These are phyloP conservation scores for Amanita inopinata DNA, from an alignment of 768 basidiomycete species.

Conservation along the genomic window DNA sequence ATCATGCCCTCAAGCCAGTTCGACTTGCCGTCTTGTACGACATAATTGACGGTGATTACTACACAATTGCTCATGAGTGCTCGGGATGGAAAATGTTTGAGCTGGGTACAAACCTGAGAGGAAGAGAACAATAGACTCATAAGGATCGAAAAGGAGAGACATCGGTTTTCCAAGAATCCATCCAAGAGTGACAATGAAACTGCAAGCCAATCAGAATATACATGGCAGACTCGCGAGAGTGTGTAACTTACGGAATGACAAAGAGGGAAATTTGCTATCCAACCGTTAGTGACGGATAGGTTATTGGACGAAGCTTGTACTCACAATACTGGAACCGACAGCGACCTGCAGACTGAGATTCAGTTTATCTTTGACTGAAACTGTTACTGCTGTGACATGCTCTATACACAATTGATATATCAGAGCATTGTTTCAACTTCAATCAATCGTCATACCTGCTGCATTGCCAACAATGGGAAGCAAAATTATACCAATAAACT, in stretches of 20 bases:
- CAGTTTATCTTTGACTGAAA: slow-evolving; percentile 84
- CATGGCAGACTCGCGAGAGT: not conserved
- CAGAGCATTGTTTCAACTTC: not conserved
- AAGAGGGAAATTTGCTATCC: slow-evolving; percentile 74
- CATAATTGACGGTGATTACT: slow-evolving; percentile 81
- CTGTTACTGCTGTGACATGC: slow-evolving; percentile 86
- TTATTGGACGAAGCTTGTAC: slow-evolving; percentile 17
- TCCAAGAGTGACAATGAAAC: slow-evolving; percentile 63
- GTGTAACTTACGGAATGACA: slow-evolving; percentile 61
- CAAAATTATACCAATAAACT: slow-evolving; percentile 78
- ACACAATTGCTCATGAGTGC: slow-evolving; percentile 2
- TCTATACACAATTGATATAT: slow-evolving; percentile 31
- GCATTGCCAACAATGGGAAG: slow-evolving; percentile 91
- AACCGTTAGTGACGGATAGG: slow-evolving; percentile 6
- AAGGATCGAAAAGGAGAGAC: slow-evolving; percentile 81
- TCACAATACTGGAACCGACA: slow-evolving; percentile 76
- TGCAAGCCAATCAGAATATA: slow-evolving; percentile 17
- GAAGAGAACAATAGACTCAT: slow-evolving; percentile 62
- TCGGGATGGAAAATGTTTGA: not conserved
- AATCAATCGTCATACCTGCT: slow-evolving; percentile 38
- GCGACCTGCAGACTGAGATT: slow-evolving; percentile 83
- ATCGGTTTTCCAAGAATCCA: slow-evolving; percentile 80
- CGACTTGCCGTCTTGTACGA: slow-evolving; percentile 71
- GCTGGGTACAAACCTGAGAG: slow-evolving; percentile 25
- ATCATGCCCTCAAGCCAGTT: slow-evolving; percentile 77